These are phyloP conservation scores for Taiozyma sp. DNA, from an alignment of 1,139 yeast species.

Conservation along the genomic window DNA sequence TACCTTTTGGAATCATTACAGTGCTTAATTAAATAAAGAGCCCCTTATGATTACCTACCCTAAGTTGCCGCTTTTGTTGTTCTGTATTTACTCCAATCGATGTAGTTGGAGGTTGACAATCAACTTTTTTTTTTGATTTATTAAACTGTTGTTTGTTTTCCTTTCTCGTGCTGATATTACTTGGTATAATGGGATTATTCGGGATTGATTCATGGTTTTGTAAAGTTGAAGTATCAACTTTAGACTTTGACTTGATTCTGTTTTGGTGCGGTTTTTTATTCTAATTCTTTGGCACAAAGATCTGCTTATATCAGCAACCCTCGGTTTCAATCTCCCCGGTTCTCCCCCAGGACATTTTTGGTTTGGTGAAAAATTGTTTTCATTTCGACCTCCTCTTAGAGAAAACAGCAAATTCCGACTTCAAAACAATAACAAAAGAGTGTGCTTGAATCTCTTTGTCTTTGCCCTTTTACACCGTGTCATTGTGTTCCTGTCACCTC, in stretches of 20 bases:
- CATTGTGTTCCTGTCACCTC: neutral
- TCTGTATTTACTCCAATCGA: neutral
- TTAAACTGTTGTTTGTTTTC: neutral
- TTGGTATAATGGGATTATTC: too few species aligned
- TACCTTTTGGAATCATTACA: conserved; percentile 11
- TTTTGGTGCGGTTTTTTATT: too few species aligned
- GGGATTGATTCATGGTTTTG: neutral
- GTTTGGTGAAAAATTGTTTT: neutral
- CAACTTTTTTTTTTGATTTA: neutral
- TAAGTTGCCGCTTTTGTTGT: neutral
- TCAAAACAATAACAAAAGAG: conserved; percentile 1
- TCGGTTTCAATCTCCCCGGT: too few species aligned
- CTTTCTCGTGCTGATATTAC: neutral
- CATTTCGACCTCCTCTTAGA: conserved; percentile 1
- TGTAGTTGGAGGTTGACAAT: neutral
- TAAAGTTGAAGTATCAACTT: conserved; percentile 2
- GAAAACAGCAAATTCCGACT: conserved; percentile 4
- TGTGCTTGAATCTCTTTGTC: too few species aligned
- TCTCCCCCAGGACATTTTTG: too few species aligned
- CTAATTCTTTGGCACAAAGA: too few species aligned
- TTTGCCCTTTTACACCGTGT: neutral
- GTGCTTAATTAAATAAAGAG: conserved; percentile 15
- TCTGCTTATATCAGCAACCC: too few species aligned
- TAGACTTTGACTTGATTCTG: neutral
- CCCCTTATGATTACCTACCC: conserved; percentile 10